phyloP scores from a whole-genome alignment of 225 moss, liverwort and hornwort species.

The Bryoerythrophyllum caledonicum region DNA sequence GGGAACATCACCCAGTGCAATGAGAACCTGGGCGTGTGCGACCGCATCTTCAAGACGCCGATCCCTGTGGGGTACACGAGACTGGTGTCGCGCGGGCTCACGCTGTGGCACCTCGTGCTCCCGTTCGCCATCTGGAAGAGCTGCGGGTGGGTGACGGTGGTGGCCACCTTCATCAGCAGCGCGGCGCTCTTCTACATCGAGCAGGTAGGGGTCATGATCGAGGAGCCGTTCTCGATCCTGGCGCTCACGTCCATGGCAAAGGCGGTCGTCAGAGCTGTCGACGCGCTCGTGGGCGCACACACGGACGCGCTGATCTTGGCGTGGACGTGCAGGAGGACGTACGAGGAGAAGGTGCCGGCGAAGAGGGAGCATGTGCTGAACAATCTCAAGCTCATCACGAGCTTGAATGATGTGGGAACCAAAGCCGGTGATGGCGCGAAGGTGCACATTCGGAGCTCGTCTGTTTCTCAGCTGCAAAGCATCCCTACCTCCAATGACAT shows the following conservation, averaged over 20 bases:
- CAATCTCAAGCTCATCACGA: conserved; percentile 13
- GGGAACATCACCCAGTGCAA: conserved; percentile 50
- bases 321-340: neutral
- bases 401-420: neutral
- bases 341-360: neutral
- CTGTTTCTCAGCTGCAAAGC: neutral
- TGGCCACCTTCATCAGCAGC: conserved; percentile 36
- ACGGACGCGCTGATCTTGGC: conserved; percentile 9
- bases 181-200: conserved; percentile 39
- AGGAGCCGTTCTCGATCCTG: conserved; percentile 33
- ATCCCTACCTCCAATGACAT: neutral
- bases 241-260: conserved; percentile 12
- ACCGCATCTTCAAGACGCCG: conserved; percentile 68
- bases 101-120: conserved; percentile 43
- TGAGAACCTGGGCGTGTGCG: conserved; percentile 66
- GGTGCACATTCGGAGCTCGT: neutral
- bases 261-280: conserved; percentile 4
- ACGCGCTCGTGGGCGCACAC: conserved; percentile 12
- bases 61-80: conserved; percentile 68
- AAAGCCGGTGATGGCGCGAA: neutral
- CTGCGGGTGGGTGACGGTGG: conserved; percentile 32
- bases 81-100: conserved; percentile 38
- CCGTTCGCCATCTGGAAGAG: conserved; percentile 38
- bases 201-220: conserved; percentile 40
- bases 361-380: conserved; percentile 19